Conservation (phyloP, 768 basidiomycete species). For the Boletus barrowsii region DNA sequence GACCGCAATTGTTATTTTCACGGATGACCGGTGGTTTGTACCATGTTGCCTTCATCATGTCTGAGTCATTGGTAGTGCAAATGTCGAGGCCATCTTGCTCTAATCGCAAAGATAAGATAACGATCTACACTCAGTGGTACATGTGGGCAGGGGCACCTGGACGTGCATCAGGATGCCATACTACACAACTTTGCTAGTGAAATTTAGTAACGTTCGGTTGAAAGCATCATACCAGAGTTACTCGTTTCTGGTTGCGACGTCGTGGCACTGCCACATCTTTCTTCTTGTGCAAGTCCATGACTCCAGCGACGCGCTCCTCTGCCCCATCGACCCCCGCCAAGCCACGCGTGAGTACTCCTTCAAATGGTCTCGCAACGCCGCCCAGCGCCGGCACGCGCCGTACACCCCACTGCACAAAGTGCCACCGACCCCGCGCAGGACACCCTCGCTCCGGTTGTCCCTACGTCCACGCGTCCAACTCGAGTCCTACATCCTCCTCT, state of each 20-base stretch:
- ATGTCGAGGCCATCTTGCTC: too few species aligned
- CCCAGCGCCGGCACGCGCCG: slow-evolving; percentile 46
- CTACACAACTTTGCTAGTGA: too few species aligned
- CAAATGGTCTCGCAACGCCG: slow-evolving; percentile 20
- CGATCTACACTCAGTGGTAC: too few species aligned
- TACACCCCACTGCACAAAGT: slow-evolving; percentile 51
- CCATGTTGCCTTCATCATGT: too few species aligned
- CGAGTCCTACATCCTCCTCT: slow-evolving; percentile 17
- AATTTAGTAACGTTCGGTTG: too few species aligned
- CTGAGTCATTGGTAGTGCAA: too few species aligned
- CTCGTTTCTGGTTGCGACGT: too few species aligned
- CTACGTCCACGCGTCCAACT: slow-evolving; percentile 31
- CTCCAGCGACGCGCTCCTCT: slow-evolving; percentile 29
- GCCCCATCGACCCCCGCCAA: slow-evolving; percentile 30
- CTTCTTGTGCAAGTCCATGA: slow-evolving; percentile 11
- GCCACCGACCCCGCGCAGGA: slow-evolving; percentile 50
- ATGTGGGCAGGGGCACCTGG: too few species aligned
- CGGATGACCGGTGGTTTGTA: background rate
- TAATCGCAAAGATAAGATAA: too few species aligned
- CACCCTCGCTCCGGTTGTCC: slow-evolving; percentile 67
- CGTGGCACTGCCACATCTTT: background rate
- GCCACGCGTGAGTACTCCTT: slow-evolving; percentile 9
- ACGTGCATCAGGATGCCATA: too few species aligned
- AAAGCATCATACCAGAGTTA: too few species aligned
- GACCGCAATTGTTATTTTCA: background rate